A percentile compares a stretch with the other conserved stretches of the same genome.
phyloP scores from a whole-genome alignment of 306 rosid genomes.

The Mimosa pudica region DNA sequence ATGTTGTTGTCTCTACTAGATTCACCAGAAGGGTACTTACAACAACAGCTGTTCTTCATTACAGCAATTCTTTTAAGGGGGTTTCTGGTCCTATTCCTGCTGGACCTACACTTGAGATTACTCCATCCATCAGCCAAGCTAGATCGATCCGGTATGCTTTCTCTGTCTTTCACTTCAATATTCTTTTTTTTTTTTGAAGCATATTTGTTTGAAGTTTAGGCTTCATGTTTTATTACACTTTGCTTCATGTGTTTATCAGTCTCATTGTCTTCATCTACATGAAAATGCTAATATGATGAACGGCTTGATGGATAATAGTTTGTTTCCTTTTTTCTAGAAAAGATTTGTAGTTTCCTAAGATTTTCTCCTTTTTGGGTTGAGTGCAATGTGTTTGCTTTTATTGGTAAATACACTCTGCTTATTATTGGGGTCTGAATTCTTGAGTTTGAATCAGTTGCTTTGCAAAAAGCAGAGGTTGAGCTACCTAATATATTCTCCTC shows the following conservation, averaged over 20 bases:
- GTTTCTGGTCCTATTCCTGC: slow-evolving; percentile 83
- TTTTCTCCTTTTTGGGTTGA: not conserved
- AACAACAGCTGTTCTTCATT: slow-evolving; percentile 88
- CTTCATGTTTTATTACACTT: not conserved
- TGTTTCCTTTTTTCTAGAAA: not conserved
- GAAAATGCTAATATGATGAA: not conserved
- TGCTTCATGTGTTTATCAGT: not conserved
- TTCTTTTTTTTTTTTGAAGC: slow-evolving; percentile 21
- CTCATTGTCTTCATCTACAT: not conserved
- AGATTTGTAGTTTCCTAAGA: not conserved
- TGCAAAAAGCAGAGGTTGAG: too few species aligned
- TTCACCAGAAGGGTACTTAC: slow-evolving; percentile 74
- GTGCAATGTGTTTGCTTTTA: not conserved
- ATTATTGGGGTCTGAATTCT: not conserved
- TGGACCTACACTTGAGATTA: slow-evolving; percentile 71
- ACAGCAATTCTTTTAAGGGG: slow-evolving; percentile 69
- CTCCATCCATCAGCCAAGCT: slow-evolving; percentile 77
- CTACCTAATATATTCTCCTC: too few species aligned
- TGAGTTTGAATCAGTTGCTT: too few species aligned
- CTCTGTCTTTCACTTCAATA: not conserved
- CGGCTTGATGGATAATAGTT: not conserved
- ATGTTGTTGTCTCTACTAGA: slow-evolving; percentile 75
- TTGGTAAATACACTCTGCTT: not conserved
- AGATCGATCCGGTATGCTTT: slow-evolving; percentile 72
- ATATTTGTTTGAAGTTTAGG: not conserved